phyloP scores from a whole-genome alignment of 495 filamentous ascomycete species.

The Penicillium odoratum region DNA sequence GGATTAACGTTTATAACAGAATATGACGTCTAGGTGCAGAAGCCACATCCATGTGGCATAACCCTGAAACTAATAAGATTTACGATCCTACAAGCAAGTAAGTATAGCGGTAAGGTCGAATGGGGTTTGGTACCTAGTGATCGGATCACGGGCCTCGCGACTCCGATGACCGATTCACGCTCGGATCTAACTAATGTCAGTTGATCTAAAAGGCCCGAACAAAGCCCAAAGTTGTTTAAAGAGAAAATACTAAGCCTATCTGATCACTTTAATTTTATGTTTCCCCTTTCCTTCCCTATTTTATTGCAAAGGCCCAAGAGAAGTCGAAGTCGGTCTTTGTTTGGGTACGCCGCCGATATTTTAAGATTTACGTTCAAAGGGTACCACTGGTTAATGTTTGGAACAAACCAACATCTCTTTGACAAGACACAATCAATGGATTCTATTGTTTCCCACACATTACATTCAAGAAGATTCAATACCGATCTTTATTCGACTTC shows the following conservation, averaged over 20 bases:
- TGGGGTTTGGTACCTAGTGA: constrained; percentile 21
- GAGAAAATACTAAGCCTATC: not conserved
- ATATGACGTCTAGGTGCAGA: too few species aligned
- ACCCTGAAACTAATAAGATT: not conserved
- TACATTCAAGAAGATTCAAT: not conserved
- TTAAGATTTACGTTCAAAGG: not conserved
- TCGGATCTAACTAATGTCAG: constrained; percentile 20
- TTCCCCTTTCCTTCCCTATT: not conserved
- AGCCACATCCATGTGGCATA: not conserved
- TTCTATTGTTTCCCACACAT: not conserved
- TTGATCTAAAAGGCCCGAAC: constrained; percentile 10
- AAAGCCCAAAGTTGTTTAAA: not conserved
- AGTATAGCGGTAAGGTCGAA: constrained; percentile 6
- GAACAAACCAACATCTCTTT: not conserved
- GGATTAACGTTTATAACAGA: too few species aligned
- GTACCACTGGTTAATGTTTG: not conserved
- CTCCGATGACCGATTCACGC: constrained; percentile 21
- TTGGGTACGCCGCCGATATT: not conserved
- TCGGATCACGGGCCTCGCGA: constrained; percentile 20
- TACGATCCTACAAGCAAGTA: too few species aligned
- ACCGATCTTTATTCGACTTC: not conserved
- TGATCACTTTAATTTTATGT: too few species aligned
- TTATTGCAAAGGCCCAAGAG: not conserved
- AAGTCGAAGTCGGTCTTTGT: not conserved
- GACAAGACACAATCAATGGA: constrained; percentile 1